A percentile compares a stretch with the other conserved stretches of the same genome.
Conservation (phyloP, 169 alveolate genomes). For the Eimeria sp. region DNA sequence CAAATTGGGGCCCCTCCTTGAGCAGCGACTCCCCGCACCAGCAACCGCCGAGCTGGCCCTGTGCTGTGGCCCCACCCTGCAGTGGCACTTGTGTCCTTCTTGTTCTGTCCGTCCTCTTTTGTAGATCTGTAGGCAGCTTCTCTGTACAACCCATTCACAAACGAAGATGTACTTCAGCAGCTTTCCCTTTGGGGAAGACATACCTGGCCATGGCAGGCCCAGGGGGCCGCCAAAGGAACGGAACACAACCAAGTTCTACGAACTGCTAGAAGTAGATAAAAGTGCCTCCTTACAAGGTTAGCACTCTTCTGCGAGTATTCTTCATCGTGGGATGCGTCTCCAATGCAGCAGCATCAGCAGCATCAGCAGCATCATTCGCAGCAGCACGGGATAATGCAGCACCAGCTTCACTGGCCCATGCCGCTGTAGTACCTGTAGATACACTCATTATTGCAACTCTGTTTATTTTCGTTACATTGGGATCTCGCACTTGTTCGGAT, state of each 20-base stretch:
- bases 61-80: slow-evolving; percentile 70
- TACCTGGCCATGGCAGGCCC: slow-evolving; percentile 63
- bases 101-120: background rate
- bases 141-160: background rate
- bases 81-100: slow-evolving; percentile 37
- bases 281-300: slow-evolving; percentile 89
- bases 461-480: background rate
- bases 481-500: background rate
- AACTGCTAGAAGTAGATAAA: slow-evolving; percentile 90
- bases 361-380: background rate
- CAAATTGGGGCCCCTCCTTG: slow-evolving; percentile 38
- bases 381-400: background rate
- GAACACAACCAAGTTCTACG: slow-evolving; percentile 93
- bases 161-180: slow-evolving; percentile 82
- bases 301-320: background rate
- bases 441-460: background rate
- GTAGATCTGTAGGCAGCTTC: slow-evolving; percentile 27
- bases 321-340: background rate
- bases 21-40: slow-evolving; percentile 75
- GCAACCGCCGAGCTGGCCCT: slow-evolving; percentile 65
- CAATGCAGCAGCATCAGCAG: background rate
- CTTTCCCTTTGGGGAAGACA: slow-evolving; percentile 83
- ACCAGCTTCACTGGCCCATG: background rate
- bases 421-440: background rate
- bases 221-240: slow-evolving; percentile 86